Evolutionary conservation across 2,329 filamentous ascomycete species (phyloP).

Genomic region (Penicillium rolfsii): DNA sequence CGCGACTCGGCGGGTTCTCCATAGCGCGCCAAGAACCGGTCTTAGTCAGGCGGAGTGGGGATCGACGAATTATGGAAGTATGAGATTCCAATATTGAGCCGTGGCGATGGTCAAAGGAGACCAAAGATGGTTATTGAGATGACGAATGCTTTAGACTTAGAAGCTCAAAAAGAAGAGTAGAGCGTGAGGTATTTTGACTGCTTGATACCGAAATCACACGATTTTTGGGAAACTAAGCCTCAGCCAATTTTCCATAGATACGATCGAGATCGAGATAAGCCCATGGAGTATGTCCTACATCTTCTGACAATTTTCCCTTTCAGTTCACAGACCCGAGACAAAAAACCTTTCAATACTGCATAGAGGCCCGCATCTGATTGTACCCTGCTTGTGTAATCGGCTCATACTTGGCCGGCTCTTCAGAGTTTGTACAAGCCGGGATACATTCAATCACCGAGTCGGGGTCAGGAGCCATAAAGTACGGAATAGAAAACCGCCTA

Average conservation of each 20-base stretch:
- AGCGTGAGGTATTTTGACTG: background rate
- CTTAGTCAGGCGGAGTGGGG: slow-evolving; percentile 30
- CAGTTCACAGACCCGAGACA: background rate
- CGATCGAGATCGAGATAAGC: background rate
- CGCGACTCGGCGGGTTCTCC: slow-evolving; percentile 25
- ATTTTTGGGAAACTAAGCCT: background rate
- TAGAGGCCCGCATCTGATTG: slow-evolving; percentile 28
- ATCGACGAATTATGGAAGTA: slow-evolving; percentile 15
- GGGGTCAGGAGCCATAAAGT: slow-evolving; percentile 59
- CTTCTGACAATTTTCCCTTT: background rate
- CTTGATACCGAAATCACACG: background rate
- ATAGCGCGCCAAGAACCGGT: slow-evolving; percentile 28
- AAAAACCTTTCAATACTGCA: slow-evolving; percentile 18
- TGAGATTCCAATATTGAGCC: background rate
- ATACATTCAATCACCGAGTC: slow-evolving; percentile 58
- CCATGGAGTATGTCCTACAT: background rate
- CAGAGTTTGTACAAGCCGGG: slow-evolving; percentile 49
- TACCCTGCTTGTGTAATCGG: slow-evolving; percentile 51
- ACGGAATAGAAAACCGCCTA: slow-evolving; percentile 63
- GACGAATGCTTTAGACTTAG: background rate
- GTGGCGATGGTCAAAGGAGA: background rate
- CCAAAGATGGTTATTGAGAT: background rate
- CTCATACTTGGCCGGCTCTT: slow-evolving; percentile 55
- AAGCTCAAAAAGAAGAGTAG: no score
- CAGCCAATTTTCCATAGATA: background rate